Evolutionary conservation across 768 basidiomycete genomes (phyloP).

Genomic region (Kwoniella bestiolae): DNA sequence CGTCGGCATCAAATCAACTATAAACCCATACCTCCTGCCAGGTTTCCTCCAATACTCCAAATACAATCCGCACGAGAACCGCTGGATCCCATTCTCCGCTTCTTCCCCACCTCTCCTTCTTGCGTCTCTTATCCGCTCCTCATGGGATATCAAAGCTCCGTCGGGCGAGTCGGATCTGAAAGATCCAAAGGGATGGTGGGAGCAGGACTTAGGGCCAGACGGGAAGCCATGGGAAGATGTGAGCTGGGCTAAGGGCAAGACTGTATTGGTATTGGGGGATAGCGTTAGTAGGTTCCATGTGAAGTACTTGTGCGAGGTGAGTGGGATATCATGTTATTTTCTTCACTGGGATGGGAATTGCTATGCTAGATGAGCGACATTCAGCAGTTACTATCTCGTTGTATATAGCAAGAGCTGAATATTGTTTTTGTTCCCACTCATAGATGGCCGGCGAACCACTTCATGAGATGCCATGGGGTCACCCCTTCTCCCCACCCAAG

Average conservation of each 20-base stretch:
- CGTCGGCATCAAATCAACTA: neutral
- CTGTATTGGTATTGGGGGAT: constrained; percentile 44
- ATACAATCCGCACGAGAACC: constrained; percentile 29
- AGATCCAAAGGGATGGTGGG: constrained; percentile 13
- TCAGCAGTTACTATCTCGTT: too few species aligned
- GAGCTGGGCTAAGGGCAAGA: constrained; percentile 33
- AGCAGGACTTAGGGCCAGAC: constrained; percentile 2
- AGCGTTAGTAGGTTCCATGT: constrained; percentile 35
- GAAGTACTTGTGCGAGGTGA: constrained; percentile 41
- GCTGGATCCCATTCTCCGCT: constrained; percentile 30
- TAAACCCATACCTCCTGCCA: constrained; percentile 32
- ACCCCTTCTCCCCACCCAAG: constrained; percentile 27
- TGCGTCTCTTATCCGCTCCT: constrained; percentile 12
- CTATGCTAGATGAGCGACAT: too few species aligned
- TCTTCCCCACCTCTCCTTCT: constrained; percentile 25
- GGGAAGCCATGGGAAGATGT: constrained; percentile 29
- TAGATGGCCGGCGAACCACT: constrained; percentile 24
- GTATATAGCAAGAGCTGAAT: too few species aligned
- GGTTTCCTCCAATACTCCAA: constrained; percentile 29
- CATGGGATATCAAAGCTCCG: neutral
- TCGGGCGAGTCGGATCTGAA: neutral
- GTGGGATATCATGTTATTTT: too few species aligned
- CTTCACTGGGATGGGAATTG: too few species aligned
- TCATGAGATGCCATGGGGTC: constrained; percentile 16
- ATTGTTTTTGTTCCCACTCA: neutral